Conservation (phyloP, 495 filamentous ascomycete genomes). For the Xylaria scruposa region DNA sequence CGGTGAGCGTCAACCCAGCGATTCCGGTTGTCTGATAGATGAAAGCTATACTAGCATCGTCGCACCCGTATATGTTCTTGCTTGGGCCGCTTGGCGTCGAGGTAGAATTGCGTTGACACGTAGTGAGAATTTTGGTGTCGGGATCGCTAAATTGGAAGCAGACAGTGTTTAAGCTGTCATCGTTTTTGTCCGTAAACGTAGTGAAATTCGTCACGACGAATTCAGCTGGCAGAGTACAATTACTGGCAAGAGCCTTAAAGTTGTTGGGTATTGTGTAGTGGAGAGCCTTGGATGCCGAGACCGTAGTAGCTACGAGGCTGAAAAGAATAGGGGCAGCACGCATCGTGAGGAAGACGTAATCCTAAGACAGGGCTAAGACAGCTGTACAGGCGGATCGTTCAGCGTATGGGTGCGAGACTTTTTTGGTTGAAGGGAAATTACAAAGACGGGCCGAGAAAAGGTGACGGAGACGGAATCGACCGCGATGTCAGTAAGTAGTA, state of each 20-base stretch:
- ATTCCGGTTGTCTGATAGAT: constrained; percentile 37
- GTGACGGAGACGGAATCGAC: neutral
- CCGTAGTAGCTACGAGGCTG: constrained; percentile 20
- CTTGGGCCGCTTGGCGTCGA: constrained; percentile 31
- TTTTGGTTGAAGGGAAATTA: neutral
- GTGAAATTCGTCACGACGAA: constrained; percentile 37
- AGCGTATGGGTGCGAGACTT: neutral
- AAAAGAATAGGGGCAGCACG: neutral
- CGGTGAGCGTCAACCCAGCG: constrained; percentile 34
- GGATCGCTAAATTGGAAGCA: constrained; percentile 34
- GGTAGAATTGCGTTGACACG: constrained; percentile 33
- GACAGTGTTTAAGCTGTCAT: constrained; percentile 27
- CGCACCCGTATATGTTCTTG: constrained; percentile 38
- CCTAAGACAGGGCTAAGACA: neutral
- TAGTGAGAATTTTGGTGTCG: constrained; percentile 36
- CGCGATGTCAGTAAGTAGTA: neutral
- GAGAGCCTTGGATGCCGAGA: constrained; percentile 12
- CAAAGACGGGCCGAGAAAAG: neutral
- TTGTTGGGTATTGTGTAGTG: constrained; percentile 23
- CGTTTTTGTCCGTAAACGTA: constrained; percentile 27
- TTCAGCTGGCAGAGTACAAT: constrained; percentile 35
- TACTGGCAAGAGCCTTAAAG: constrained; percentile 22
- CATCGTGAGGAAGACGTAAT: constrained; percentile 4
- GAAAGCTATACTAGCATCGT: constrained; percentile 32
- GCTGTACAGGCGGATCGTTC: neutral